A percentile compares a stretch with the other conserved stretches of the same genome.
phyloP scores from a whole-genome alignment of 257 asterid genomes.

The Avicennia marina region DNA sequence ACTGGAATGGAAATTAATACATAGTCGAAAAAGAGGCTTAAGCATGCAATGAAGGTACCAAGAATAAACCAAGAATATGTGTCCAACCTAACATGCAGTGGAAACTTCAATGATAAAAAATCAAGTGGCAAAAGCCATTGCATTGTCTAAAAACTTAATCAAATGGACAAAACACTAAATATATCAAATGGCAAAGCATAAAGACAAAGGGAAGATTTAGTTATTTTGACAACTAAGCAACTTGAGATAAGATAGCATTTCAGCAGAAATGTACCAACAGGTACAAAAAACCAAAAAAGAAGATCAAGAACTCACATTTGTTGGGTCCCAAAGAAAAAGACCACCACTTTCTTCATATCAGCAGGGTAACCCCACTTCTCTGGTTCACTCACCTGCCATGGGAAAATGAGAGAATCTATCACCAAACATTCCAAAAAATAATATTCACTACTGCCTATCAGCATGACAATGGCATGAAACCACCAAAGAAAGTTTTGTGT shows the following conservation, averaged over 20 bases:
- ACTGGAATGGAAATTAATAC: too few relatives aligned
- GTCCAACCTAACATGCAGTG: too few relatives aligned
- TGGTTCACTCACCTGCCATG: slow-evolving; percentile 82
- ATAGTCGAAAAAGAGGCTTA: too few relatives aligned
- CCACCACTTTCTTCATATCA: slow-evolving; percentile 80
- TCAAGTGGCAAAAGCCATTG: too few relatives aligned
- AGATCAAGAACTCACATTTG: slow-evolving; percentile 64
- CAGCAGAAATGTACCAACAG: too few relatives aligned
- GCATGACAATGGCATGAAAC: slow-evolving; percentile 6
- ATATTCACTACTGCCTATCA: slow-evolving; percentile 3
- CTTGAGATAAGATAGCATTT: too few relatives aligned
- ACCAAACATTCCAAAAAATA: not conserved
- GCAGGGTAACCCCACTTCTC: slow-evolving; percentile 75
- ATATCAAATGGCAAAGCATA: too few relatives aligned
- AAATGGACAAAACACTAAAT: too few relatives aligned
- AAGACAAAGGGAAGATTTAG: not conserved
- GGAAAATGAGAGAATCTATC: slow-evolving; percentile 12
- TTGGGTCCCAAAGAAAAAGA: slow-evolving; percentile 74
- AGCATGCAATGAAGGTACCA: too few relatives aligned
- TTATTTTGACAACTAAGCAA: not conserved
- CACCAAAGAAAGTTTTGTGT: slow-evolving; percentile 1
- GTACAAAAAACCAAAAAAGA: not conserved
- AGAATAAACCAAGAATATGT: too few relatives aligned
- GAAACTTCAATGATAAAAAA: too few relatives aligned
- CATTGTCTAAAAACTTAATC: too few relatives aligned